Conservation (phyloP, 768 basidiomycete species). For the Naganishia antarctica region DNA sequence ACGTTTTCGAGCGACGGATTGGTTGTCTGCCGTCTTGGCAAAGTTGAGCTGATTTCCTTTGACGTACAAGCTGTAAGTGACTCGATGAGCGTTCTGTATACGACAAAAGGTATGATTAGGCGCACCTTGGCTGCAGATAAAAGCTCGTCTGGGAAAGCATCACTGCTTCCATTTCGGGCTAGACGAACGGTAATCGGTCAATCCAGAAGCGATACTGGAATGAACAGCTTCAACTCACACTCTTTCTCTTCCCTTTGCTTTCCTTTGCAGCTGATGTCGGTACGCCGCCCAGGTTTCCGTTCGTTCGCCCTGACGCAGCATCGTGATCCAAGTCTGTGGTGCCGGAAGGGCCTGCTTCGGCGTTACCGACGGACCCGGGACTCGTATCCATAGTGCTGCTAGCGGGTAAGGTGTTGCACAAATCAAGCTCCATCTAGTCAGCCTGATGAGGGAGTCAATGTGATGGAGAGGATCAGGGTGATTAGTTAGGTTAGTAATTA, state of each 20-base stretch:
- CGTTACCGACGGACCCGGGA: neutral
- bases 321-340: neutral
- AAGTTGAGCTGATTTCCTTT: conserved; percentile 11
- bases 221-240: neutral
- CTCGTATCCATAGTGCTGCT: neutral
- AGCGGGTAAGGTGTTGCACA: neutral
- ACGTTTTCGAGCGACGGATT: conserved; percentile 21
- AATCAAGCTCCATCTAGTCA: too few species aligned
- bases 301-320: too few species aligned
- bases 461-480: too few species aligned
- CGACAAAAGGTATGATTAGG: neutral
- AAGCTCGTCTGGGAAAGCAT: conserved; percentile 16
- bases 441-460: too few species aligned
- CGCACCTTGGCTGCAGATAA: conserved; percentile 7
- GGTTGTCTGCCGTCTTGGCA: conserved; percentile 8
- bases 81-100: neutral
- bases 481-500: too few species aligned
- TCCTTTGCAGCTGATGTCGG: neutral
- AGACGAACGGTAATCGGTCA: neutral
- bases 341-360: neutral
- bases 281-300: neutral
- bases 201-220: neutral
- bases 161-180: conserved; percentile 5
- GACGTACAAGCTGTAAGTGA: conserved; percentile 3
- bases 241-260: conserved; percentile 3